Percentiles rank a stretch among this genome's conserved stretches.
Evolutionary conservation across 441 rosid species (phyloP).

Genomic region (Monsonia emarginata): DNA sequence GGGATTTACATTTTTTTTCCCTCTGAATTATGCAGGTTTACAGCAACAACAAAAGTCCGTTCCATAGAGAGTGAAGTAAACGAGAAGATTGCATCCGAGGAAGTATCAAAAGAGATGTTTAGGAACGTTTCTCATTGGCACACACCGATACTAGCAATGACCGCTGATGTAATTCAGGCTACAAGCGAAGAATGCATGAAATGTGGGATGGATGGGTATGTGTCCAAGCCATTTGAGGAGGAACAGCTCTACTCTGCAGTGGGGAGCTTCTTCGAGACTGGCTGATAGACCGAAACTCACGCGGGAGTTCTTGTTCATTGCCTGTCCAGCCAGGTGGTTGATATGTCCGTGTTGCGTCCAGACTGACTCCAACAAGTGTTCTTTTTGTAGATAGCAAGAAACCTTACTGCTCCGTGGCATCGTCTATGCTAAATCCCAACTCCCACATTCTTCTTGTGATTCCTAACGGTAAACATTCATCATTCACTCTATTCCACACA

Average conservation of each 20-base stretch:
- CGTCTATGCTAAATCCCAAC: not conserved
- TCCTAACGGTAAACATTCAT: too few relatives aligned
- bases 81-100: conserved; percentile 34
- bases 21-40: conserved; percentile 41
- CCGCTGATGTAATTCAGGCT: conserved; percentile 67
- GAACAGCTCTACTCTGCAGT: too few relatives aligned
- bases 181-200: conserved; percentile 51
- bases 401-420: not conserved
- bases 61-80: conserved; percentile 42
- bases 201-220: conserved; percentile 65
- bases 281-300: too few relatives aligned
- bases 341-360: too few relatives aligned
- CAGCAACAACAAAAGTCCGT: conserved; percentile 73
- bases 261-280: too few relatives aligned
- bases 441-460: too few relatives aligned
- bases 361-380: conserved; percentile 12
- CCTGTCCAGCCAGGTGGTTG: too few relatives aligned
- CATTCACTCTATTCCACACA: too few relatives aligned
- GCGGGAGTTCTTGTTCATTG: too few relatives aligned
- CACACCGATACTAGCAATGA: conserved; percentile 71
- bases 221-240: conserved; percentile 78
- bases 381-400: not conserved
- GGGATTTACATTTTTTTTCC: not conserved
- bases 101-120: not conserved
- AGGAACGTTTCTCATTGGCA: conserved; percentile 46